A percentile compares a stretch with the other conserved stretches of the same genome.
Evolutionary conservation across 2,329 filamentous ascomycete species (phyloP).

Genomic region (Colletotrichum sp.): DNA sequence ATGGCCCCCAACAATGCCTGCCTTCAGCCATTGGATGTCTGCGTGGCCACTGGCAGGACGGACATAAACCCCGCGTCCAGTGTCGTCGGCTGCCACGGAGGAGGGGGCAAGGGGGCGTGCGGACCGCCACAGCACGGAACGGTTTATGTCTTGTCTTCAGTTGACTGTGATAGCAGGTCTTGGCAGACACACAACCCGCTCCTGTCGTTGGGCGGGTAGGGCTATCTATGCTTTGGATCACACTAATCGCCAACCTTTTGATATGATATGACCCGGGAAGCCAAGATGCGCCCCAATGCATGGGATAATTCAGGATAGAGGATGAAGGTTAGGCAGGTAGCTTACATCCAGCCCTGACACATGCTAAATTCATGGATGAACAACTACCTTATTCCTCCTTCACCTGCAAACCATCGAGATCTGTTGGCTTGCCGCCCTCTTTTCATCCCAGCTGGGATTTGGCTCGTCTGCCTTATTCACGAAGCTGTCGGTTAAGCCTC

Average conservation of each 20-base stretch:
- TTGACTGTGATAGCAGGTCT: neutral
- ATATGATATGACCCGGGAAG: neutral
- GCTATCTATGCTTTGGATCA: neutral
- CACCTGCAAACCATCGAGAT: neutral
- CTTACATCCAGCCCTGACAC: neutral
- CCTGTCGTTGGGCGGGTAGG: neutral
- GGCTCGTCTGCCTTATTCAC: neutral
- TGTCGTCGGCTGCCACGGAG: neutral
- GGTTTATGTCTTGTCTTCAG: neutral
- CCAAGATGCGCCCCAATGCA: neutral
- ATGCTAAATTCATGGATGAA: neutral
- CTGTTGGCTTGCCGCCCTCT: neutral
- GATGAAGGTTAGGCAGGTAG: neutral
- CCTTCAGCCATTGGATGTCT: neutral
- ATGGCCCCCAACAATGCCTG: neutral
- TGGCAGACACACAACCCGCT: neutral
- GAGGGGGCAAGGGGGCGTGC: neutral
- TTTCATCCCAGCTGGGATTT: neutral
- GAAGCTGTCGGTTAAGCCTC: neutral
- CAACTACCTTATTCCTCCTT: neutral
- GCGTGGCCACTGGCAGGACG: neutral
- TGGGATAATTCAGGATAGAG: neutral
- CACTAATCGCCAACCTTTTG: neutral
- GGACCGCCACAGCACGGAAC: neutral
- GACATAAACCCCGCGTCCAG: neutral